A percentile compares a stretch with the other conserved stretches of the same genome.
phyloP scores from a whole-genome alignment of 163 green algal species.

The Smithsoniella earleae region DNA sequence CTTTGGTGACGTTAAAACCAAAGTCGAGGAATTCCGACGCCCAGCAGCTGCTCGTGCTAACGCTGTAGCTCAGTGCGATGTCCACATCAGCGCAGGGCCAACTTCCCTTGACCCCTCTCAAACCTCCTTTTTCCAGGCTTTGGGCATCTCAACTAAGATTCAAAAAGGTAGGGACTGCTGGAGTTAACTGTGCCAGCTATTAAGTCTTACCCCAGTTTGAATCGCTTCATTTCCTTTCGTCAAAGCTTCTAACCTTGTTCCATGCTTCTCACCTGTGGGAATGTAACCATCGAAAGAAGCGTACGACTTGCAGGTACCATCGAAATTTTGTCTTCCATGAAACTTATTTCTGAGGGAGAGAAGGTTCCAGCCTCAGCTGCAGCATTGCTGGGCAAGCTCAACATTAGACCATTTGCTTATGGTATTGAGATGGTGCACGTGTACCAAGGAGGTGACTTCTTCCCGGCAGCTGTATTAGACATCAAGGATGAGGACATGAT shows the following conservation, averaged over 20 bases:
- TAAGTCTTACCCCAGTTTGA: no score
- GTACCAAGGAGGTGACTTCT: constrained; percentile 81
- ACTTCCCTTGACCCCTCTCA: constrained; percentile 98
- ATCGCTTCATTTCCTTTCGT: no score
- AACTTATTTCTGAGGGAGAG: constrained; percentile 80
- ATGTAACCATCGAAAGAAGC: background rate
- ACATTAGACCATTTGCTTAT: constrained; percentile 95
- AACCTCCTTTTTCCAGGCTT: constrained; percentile 97
- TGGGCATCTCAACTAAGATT: constrained; percentile 99
- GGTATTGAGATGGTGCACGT: constrained; percentile 75
- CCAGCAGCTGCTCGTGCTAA: constrained; percentile 12
- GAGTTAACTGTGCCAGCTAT: no score
- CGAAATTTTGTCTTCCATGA: constrained; percentile 87
- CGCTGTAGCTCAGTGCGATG: constrained; percentile 43
- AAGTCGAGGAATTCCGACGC: constrained; percentile 24
- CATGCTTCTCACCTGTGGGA: no score
- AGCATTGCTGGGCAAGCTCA: constrained; percentile 93
- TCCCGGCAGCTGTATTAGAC: constrained; percentile 82
- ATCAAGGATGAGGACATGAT: constrained; percentile 88
- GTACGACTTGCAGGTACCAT: constrained; percentile 73
- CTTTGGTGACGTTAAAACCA: constrained; percentile 55
- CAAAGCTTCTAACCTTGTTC: no score
- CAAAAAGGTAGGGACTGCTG: constrained; percentile 95
- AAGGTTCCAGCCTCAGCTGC: constrained; percentile 92
- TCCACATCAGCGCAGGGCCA: constrained; percentile 75